Evolutionary conservation across 306 rosid species (phyloP).

Genomic region (Trifolium fragiferum): DNA sequence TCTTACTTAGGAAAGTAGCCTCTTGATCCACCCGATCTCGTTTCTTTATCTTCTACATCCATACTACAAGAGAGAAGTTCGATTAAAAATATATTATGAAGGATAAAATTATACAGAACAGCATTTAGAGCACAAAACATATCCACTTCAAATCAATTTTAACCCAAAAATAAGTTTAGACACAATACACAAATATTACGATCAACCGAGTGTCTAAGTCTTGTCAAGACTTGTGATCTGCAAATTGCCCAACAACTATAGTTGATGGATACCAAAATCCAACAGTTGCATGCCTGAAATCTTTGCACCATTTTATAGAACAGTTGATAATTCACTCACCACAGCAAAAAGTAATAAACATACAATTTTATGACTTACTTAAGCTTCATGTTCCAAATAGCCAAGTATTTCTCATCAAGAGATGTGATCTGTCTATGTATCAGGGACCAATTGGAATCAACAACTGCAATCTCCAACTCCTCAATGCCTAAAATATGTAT

Average conservation of each 20-base stretch:
- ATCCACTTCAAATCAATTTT: conserved; percentile 34
- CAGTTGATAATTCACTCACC: conserved; percentile 14
- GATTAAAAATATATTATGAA: conserved; percentile 17
- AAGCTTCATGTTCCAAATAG: conserved; percentile 56
- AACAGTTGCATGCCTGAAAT: conserved; percentile 13
- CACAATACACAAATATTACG: conserved; percentile 20
- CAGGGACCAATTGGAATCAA: conserved; percentile 70
- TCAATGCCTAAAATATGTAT: conserved; percentile 65
- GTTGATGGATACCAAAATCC: conserved; percentile 15
- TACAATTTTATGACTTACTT: conserved; percentile 57
- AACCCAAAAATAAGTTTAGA: conserved; percentile 24
- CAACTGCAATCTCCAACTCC: conserved; percentile 72
- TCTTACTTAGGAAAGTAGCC: conserved; percentile 73
- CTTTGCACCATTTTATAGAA: conserved; percentile 27
- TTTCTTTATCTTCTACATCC: conserved; percentile 54
- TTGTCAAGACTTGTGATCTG: conserved; percentile 16
- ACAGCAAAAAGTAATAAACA: conserved; percentile 12
- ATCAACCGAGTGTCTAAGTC: conserved; percentile 11
- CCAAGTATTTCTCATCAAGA: conserved; percentile 64
- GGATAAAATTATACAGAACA: conserved; percentile 27
- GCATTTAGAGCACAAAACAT: conserved; percentile 17
- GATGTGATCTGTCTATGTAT: conserved; percentile 66
- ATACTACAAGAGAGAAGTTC: conserved; percentile 42
- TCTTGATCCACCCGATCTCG: conserved; percentile 50
- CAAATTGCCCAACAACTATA: conserved; percentile 32